Evolutionary conservation across 2,329 filamentous ascomycete species (phyloP), one percentile per base, ranked within the genome.

Genomic region (Trichoderma pleuroti): DNA sequence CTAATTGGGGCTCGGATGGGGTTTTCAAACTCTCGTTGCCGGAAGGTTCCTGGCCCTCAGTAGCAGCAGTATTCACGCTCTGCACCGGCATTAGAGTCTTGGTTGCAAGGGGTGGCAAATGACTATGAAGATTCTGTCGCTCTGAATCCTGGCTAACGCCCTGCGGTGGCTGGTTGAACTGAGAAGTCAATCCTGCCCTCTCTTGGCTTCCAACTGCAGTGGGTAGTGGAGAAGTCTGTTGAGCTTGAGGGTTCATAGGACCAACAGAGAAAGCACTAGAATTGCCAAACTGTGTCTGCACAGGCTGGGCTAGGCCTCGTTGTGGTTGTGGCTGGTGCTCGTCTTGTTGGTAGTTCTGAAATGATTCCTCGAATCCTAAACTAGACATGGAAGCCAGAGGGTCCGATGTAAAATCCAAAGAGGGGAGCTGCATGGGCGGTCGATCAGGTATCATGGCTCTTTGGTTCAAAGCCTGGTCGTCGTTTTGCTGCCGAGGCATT

Each of bases 391-490:
- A 77, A 3, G 78, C 78, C 21, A 80, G 52, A 11, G 80, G 71
- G 3, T 76, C 76, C 4, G 77, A 77, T 21, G 80, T 72, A 28
- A 81, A 71, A 14, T 74, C 76, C 12, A 77, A 74, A 5, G 77
- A 74, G 9, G 80, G 80, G 16, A 76, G 74, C 39, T 79, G 75
- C 62, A 79, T 75, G 30, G 74, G 73, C 5, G 76, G 76, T 16
- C 75, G 76, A 28, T 76, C 73, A 4, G 71, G 28, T 24, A 64
- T 18, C 16, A 21, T 14, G 18, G 18, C 9, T 24, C 6, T 39
- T 36, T 52, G 36, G 28, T 61, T 28, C 5, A 18, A n/a, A 7
- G 14, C 9, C 28, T 60, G 65, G 18, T 42, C 46, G 18, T 24
- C 52, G 34, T n/a, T 32, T 18, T 34, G 28, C 56, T 68, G 65